Evolutionary conservation across 2,329 filamentous ascomycete species (phyloP).

Genomic region (Arthrobotrys entomopaga): DNA sequence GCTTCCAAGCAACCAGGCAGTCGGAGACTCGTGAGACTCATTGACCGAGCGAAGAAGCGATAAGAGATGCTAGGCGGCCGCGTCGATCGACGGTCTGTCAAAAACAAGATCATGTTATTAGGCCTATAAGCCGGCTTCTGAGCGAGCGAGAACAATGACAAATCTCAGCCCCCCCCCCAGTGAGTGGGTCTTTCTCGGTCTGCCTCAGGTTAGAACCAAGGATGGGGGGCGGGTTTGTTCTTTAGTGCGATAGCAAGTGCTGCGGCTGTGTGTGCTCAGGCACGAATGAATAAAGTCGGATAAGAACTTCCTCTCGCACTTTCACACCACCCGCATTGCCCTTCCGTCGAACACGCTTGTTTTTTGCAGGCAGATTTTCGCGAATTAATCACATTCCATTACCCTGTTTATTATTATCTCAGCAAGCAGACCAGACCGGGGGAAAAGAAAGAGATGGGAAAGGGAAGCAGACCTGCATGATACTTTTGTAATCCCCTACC

Average conservation of each 20-base stretch:
- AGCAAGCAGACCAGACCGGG: too few species aligned
- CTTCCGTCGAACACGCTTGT: too few species aligned
- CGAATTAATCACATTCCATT: not conserved
- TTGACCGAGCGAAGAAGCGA: constrained; percentile 16
- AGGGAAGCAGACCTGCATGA: too few species aligned
- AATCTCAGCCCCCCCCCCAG: constrained; percentile 22
- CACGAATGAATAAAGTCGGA: constrained; percentile 23
- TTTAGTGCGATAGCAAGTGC: constrained; percentile 42
- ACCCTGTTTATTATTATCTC: not conserved
- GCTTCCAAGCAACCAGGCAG: constrained; percentile 47
- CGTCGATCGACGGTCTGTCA: constrained; percentile 11
- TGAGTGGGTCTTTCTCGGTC: not conserved
- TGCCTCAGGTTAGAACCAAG: constrained; percentile 25
- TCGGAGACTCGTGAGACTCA: constrained; percentile 27
- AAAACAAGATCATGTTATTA: constrained; percentile 16
- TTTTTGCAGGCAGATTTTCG: too few species aligned
- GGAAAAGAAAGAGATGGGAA: too few species aligned
- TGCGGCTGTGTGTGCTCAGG: constrained; percentile 32
- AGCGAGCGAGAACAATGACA: constrained; percentile 34
- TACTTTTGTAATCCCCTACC: too few species aligned
- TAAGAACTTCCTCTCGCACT: constrained; percentile 13
- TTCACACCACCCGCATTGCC: too few species aligned
- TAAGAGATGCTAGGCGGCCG: constrained; percentile 26
- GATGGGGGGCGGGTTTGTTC: constrained; percentile 29
- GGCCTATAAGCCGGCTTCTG: constrained; percentile 18